Evolutionary conservation across 2,329 filamentous ascomycete genomes (phyloP).

Genomic region (Clonostachys sp.): DNA sequence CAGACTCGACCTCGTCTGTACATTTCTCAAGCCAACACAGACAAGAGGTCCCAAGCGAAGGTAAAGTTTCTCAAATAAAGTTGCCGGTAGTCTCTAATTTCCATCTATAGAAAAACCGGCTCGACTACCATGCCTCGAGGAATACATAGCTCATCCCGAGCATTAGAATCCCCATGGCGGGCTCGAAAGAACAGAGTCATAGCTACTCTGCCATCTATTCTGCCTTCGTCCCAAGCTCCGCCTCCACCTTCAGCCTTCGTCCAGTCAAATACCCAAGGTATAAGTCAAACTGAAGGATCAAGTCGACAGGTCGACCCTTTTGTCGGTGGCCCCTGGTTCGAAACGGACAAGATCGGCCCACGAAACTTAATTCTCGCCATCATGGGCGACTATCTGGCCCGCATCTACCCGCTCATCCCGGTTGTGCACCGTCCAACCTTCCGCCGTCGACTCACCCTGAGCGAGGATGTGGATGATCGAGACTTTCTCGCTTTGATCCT

Average conservation of each 20-base stretch:
- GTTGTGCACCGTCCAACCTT: constrained; percentile 16
- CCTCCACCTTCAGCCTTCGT: too few relatives aligned
- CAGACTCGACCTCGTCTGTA: constrained; percentile 11
- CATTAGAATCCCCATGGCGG: not conserved
- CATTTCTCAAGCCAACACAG: constrained; percentile 13
- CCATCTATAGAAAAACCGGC: not conserved
- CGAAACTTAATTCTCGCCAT: constrained; percentile 11
- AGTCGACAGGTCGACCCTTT: not conserved
- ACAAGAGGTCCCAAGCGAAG: constrained; percentile 13
- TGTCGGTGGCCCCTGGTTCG: not conserved
- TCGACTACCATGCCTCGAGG: not conserved
- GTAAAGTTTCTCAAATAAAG: constrained; percentile 2
- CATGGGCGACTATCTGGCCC: constrained; percentile 15
- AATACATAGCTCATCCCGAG: not conserved
- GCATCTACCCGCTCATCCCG: constrained; percentile 15
- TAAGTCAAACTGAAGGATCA: not conserved
- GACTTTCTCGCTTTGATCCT: constrained; percentile 16
- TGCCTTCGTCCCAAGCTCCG: too few relatives aligned
- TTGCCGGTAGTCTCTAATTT: not conserved
- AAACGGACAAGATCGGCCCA: constrained; percentile 17
- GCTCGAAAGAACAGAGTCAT: not conserved
- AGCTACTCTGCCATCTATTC: too few relatives aligned
- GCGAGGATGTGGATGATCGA: constrained; percentile 11
- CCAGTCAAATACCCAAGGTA: not conserved
- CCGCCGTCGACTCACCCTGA: constrained; percentile 9